phyloP scores from a whole-genome alignment of 768 basidiomycete species.

The Pulveroboletus sp. region DNA sequence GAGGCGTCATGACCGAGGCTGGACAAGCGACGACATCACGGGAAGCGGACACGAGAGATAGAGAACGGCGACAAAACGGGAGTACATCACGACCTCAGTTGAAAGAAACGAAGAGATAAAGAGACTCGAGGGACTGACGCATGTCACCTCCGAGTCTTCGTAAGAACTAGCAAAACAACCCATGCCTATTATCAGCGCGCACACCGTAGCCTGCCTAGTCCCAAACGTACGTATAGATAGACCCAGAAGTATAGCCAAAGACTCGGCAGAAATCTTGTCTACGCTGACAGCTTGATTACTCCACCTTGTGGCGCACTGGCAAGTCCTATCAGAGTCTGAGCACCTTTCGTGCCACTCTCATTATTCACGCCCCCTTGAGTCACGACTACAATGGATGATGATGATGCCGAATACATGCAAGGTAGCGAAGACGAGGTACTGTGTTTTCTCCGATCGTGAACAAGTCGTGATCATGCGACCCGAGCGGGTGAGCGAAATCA shows the following conservation, averaged over 20 bases:
- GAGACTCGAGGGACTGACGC: too few species aligned
- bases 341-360: slow-evolving; percentile 1
- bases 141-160: too few species aligned
- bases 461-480: neutral
- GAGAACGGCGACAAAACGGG: slow-evolving; percentile 16
- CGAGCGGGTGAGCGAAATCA: neutral
- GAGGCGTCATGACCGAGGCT: slow-evolving; percentile 18
- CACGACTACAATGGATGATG: slow-evolving; percentile 68
- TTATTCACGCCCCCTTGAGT: slow-evolving; percentile 2
- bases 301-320: slow-evolving; percentile 5
- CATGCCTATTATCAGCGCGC: too few species aligned
- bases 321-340: neutral
- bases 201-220: too few species aligned
- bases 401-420: slow-evolving; percentile 93
- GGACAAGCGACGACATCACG: slow-evolving; percentile 22
- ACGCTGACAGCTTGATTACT: too few species aligned
- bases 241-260: too few species aligned
- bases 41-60: slow-evolving; percentile 28
- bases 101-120: slow-evolving; percentile 32
- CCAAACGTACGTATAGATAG: too few species aligned
- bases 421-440: slow-evolving; percentile 78
- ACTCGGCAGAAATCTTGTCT: too few species aligned
- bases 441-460: slow-evolving; percentile 8
- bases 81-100: slow-evolving; percentile 23
- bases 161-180: too few species aligned